Evolutionary conservation across 768 basidiomycete species (phyloP).

Genomic region (Lepiota brunneoincarnata): DNA sequence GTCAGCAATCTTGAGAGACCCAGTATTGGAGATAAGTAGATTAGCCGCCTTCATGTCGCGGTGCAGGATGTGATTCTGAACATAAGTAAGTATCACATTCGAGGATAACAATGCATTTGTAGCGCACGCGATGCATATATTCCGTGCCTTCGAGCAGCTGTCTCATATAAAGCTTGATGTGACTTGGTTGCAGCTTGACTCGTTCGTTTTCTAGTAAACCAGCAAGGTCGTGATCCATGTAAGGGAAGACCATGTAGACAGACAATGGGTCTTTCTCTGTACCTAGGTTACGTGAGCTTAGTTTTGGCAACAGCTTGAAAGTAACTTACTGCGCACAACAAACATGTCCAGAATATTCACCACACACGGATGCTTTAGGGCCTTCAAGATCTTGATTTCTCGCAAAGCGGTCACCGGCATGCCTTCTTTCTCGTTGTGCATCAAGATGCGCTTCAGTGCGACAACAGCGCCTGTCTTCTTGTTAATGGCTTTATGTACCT

Average conservation of each 20-base stretch:
- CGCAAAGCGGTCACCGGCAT: slow-evolving; percentile 96
- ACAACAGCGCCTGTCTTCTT: slow-evolving; percentile 58
- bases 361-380: slow-evolving; percentile 80
- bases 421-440: slow-evolving; percentile 96
- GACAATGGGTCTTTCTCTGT: slow-evolving; percentile 71
- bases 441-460: slow-evolving; percentile 91
- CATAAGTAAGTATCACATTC: slow-evolving; percentile 5
- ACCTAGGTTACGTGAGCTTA: slow-evolving; percentile 33
- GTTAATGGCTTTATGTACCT: slow-evolving; percentile 87
- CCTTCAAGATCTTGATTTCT: slow-evolving; percentile 96
- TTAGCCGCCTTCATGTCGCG: slow-evolving; percentile 99
- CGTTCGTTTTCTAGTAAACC: slow-evolving; percentile 91
- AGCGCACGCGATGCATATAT: slow-evolving; percentile 88
- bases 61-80: slow-evolving; percentile 92
- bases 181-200: slow-evolving; percentile 76
- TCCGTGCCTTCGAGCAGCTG: slow-evolving; percentile 95
- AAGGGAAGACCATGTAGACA: slow-evolving; percentile 98
- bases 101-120: slow-evolving; percentile 1
- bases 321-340: slow-evolving; percentile 66
- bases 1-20: slow-evolving; percentile 85
- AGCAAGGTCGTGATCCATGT: slow-evolving; percentile 99
- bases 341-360: slow-evolving; percentile 93
- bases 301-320: not conserved
- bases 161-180: slow-evolving; percentile 95
- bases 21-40: slow-evolving; percentile 85